Base-by-base conservation (phyloP, 805 yeast genomes). In the Pichia californica region DNA sequence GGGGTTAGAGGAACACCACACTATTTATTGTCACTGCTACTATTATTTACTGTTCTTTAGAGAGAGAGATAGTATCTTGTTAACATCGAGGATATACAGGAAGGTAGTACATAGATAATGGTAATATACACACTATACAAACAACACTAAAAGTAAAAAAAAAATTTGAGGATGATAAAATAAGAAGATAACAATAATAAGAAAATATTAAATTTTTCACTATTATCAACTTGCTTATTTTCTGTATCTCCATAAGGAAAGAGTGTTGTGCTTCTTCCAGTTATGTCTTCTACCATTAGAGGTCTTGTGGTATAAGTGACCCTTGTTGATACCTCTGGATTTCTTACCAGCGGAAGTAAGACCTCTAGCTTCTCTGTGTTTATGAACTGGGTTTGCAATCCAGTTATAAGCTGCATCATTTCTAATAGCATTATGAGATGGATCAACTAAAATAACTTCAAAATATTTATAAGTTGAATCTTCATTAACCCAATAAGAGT, bases 241-340 rank as follows among this genome's bases (percentile, higher is more conserved):
- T 81, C 99, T 88, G 96, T 91, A 91, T 84, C 99, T 87, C 99
- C 99, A 91, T 77, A 91, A 76, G 62, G 95, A 84, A 70, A 91
- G 81, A 64, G 99, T 93, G 93, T 91, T 93, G 80, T 91, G 88
- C 73, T 80, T 86, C 88, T 91, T 93, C 99, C 99, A 91, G 78
- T 91, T 93, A 88, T 91, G 94, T 74, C 95, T 86, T 78, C 97
- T 88, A 71, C 99, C 99, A 66, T 96, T 88, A 66, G 75, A 73
- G 81, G 98, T 91, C 83, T 91, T 88, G 96, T 83, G 80, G 96
- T 67, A 93, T 73, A 79, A 77, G 91, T 93, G 99, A 74, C 99
- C 99, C 87, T 91, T 93, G 95, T 89, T 88, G 83, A 93, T 88
- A 87, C 99, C 99, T 83, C 99, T 86, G 76, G 95, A 88, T 76